Base-by-base conservation (phyloP, 2,329 filamentous ascomycete species). In the Aureobasidium zeae region DNA sequence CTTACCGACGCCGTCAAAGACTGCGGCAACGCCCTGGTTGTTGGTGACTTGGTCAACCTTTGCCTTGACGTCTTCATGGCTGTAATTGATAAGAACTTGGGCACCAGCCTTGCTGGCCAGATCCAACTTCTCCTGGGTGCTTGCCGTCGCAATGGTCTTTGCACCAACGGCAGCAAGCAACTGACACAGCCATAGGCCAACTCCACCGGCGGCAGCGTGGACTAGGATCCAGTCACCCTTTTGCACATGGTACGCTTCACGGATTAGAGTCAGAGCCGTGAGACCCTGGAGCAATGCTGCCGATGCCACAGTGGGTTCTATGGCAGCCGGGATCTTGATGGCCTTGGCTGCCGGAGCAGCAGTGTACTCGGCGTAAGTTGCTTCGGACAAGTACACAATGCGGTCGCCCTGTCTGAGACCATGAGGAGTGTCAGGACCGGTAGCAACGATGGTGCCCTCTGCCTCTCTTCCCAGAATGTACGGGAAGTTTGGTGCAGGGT, bases 1-100 rank as follows among this genome's bases (percentile, higher is more conserved):
- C 66, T 86, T 86, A 10, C 87, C 88, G 2, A 94, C 85, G 5
- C 84, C 83, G 59, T 94, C 87, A 58, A 86, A 93, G 20, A 94
- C 81, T 8, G 81, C 86, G 50, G 77, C 74, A 2, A 82, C 79
- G 6, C 88, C 88, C 48, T 77, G 66, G 0, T 81, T 81, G 2
- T 70, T 74, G 0, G 86, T 94, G 36, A 85, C 77, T 58, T 83
- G 73, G 54, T 72, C 68, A 5, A 86, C 79, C 57, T 74, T 70
- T 26, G 61, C 63, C 45, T 74, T 73, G 17, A 81, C 66, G 46
- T 75, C 68, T 35, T 80, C 77, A 22, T 66, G 62, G 31, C 63
- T 62, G 52, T 87, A 89, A 59, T 85, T 81, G 52, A 94, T 71
- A 45, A 81, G 67, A 52, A 80, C 77, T 54, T 79, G 74, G 0